A percentile compares a stretch with the other conserved stretches of the same genome.
phyloP scores from a whole-genome alignment of 139 green algal genomes.

The Haematococcus lacustris region DNA sequence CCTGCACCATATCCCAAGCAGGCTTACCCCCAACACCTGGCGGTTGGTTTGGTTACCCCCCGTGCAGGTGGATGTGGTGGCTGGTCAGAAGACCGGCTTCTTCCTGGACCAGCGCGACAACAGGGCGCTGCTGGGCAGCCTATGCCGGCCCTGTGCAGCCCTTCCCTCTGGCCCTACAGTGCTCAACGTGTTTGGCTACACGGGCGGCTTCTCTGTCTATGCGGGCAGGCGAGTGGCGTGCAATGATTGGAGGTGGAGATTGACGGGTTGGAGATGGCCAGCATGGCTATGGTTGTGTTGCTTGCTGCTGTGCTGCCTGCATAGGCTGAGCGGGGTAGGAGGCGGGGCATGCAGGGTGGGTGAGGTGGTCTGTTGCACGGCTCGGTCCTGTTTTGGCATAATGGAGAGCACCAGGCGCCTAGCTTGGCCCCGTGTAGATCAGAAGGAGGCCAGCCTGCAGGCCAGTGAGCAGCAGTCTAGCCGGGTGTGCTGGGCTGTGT shows the following conservation, averaged over 20 bases:
- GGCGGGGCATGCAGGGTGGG: not conserved
- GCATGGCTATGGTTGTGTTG: too few relatives aligned
- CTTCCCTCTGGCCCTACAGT: not conserved
- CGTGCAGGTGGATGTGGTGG: constrained; percentile 22
- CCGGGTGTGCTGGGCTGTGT: too few relatives aligned
- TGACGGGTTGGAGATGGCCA: not conserved
- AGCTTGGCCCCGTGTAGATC: too few relatives aligned
- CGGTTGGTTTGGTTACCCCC: too few relatives aligned
- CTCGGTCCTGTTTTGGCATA: not conserved
- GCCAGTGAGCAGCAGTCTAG: too few relatives aligned
- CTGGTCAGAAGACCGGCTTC: constrained; percentile 38
- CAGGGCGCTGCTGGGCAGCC: constrained; percentile 16
- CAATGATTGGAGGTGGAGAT: too few relatives aligned
- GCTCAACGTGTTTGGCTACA: constrained; percentile 50
- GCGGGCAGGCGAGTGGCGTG: constrained; percentile 8
- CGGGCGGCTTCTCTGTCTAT: constrained; percentile 20
- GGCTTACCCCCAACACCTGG: too few relatives aligned
- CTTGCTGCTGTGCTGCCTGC: too few relatives aligned
- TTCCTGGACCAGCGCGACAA: constrained; percentile 46
- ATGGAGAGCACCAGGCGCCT: not conserved
- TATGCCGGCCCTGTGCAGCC: not conserved
- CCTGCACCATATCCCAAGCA: too few relatives aligned
- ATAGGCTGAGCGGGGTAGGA: not conserved
- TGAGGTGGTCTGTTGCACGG: not conserved
- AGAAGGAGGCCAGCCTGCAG: too few relatives aligned